Percentiles rank a stretch among this genome's conserved stretches.
Evolutionary conservation across 148 eudicot genomes (phyloP).

Genomic region (Heliosperma pusillum): DNA sequence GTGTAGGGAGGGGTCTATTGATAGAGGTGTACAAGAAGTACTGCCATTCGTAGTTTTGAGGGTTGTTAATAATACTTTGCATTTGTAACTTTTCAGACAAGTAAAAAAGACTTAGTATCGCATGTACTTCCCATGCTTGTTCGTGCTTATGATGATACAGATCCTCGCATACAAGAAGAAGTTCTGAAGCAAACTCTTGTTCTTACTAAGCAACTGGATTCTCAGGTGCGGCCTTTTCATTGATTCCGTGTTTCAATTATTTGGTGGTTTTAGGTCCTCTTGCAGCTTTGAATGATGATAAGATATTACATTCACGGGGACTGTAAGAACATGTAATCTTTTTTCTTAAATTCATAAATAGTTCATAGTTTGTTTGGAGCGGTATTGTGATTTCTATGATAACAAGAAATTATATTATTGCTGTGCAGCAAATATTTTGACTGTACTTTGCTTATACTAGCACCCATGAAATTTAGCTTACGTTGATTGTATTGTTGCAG

Average conservation of each 20-base stretch:
- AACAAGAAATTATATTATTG: background rate
- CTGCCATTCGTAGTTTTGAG: background rate
- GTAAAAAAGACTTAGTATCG: slow-evolving; percentile 65
- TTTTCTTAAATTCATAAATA: background rate
- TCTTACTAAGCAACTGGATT: slow-evolving; percentile 80
- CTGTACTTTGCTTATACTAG: background rate
- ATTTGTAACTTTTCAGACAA: slow-evolving; percentile 44
- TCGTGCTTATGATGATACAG: slow-evolving; percentile 94
- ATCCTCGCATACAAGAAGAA: slow-evolving; percentile 98
- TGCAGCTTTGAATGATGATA: background rate
- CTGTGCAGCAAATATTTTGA: background rate
- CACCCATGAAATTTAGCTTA: slow-evolving; percentile 11
- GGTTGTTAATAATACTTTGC: background rate
- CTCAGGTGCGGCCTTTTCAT: slow-evolving; percentile 52
- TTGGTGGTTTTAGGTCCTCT: background rate
- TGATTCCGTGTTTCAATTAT: background rate
- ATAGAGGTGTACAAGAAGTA: background rate
- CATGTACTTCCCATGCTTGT: slow-evolving; percentile 91
- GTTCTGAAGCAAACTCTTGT: slow-evolving; percentile 68
- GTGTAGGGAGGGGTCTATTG: background rate
- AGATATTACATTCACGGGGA: background rate
- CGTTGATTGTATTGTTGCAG: slow-evolving; percentile 39
- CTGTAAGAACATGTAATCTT: background rate
- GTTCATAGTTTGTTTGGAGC: background rate
- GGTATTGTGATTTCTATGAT: background rate